Conservation (phyloP, 2,329 filamentous ascomycete genomes). For the Fusarium buharicum region DNA sequence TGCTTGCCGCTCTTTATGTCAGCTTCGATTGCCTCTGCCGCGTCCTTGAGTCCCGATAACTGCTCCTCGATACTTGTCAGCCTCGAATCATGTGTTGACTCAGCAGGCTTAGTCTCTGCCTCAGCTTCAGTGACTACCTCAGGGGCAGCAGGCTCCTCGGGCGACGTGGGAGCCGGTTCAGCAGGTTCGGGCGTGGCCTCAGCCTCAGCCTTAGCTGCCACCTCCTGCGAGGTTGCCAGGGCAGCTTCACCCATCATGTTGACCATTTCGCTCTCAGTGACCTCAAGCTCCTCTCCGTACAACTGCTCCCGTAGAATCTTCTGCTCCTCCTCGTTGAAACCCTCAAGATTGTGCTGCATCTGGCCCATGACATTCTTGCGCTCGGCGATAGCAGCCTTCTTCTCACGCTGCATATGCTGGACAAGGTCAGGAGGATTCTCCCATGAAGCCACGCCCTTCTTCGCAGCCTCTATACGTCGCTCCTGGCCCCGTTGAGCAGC, state of each 20-base stretch:
- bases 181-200: background rate
- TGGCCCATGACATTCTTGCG: constrained; percentile 53
- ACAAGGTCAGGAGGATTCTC: constrained; percentile 57
- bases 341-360: constrained; percentile 50
- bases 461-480: constrained; percentile 71
- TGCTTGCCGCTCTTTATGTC: constrained; percentile 38
- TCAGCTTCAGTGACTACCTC: constrained; percentile 5
- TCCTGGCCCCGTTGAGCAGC: constrained; percentile 82
- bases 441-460: constrained; percentile 72
- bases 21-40: constrained; percentile 37
- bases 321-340: constrained; percentile 54
- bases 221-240: constrained; percentile 24
- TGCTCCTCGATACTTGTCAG: constrained; percentile 39
- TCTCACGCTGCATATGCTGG: constrained; percentile 52
- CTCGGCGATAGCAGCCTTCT: constrained; percentile 46
- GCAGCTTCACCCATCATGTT: constrained; percentile 47
- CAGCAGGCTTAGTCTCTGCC: background rate
- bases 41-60: constrained; percentile 31
- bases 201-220: constrained; percentile 2
- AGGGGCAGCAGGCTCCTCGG: background rate
- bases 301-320: constrained; percentile 47
- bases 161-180: background rate
- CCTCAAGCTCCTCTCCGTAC: constrained; percentile 42
- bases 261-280: constrained; percentile 53
- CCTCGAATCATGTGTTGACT: constrained; percentile 7